These are phyloP conservation scores for Dillenia suffruticosa DNA, from an alignment of 164 flowering plant genomes.

Conservation along the genomic window DNA sequence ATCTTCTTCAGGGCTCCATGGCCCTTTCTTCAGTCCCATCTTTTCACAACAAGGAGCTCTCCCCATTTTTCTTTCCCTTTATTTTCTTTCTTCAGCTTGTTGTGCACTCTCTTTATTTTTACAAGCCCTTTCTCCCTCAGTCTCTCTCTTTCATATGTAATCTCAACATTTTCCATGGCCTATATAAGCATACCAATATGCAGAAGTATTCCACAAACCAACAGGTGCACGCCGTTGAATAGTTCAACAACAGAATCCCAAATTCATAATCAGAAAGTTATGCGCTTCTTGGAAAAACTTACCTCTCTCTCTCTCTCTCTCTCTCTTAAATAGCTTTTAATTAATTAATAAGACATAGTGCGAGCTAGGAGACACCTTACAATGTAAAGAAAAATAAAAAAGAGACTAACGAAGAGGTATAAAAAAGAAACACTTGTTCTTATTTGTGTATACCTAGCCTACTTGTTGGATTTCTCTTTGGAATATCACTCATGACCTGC, in stretches of 20 bases:
- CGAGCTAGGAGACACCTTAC: too few species aligned
- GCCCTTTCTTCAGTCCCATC: constrained; percentile 73
- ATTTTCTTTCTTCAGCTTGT: not conserved
- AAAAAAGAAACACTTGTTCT: too few species aligned
- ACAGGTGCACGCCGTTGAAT: not conserved
- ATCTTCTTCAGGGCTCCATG: constrained; percentile 75
- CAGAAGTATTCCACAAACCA: not conserved
- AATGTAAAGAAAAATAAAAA: too few species aligned
- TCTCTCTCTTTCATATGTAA: constrained; percentile 1
- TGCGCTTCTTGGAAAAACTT: constrained; percentile 10
- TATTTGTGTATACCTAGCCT: too few species aligned
- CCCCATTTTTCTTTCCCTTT: constrained; percentile 30
- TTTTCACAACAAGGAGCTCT: constrained; percentile 74
- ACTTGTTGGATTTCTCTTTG: too few species aligned
- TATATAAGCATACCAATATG: not conserved
- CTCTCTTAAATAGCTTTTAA: not conserved
- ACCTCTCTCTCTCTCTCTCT: constrained; percentile 6
- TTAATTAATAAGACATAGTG: too few species aligned
- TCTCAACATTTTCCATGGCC: not conserved
- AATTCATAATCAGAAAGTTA: not conserved
- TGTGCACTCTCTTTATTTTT: too few species aligned
- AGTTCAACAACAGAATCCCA: not conserved
- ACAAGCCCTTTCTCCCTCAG: not conserved
- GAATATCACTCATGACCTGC: too few species aligned
- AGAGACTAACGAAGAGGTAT: too few species aligned